These are phyloP conservation scores for Cladosporium sp. DNA, from an alignment of 2,329 filamentous ascomycete species.

Conservation along the genomic window DNA sequence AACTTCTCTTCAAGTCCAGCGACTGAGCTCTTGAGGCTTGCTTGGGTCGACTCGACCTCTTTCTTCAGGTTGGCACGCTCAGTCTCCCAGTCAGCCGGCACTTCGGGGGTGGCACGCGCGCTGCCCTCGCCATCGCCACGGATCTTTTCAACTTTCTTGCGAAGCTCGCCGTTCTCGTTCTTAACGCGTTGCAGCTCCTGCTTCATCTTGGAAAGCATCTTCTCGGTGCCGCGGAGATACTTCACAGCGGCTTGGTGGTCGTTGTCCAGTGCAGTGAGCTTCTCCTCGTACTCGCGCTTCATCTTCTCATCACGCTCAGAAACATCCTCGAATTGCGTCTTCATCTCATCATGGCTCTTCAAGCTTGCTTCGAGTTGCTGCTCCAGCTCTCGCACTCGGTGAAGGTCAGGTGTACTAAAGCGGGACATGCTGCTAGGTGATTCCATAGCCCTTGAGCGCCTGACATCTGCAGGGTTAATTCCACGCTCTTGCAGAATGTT, in stretches of 20 bases:
- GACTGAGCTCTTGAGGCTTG: constrained; percentile 67
- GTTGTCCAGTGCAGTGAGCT: constrained; percentile 89
- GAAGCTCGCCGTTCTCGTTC: constrained; percentile 77
- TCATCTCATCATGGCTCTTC: constrained; percentile 84
- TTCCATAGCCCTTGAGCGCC: constrained; percentile 71
- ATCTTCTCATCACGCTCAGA: constrained; percentile 80
- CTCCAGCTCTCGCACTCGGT: constrained; percentile 80
- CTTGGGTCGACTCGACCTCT: constrained; percentile 70
- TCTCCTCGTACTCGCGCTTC: constrained; percentile 88
- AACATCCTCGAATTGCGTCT: constrained; percentile 72
- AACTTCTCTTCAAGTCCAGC: constrained; percentile 72
- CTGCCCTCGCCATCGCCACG: constrained; percentile 30
- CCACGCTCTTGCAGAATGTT: constrained; percentile 88
- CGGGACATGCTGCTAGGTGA: constrained; percentile 66
- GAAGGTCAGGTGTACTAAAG: constrained; percentile 76
- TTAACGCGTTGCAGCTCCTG: constrained; percentile 95
- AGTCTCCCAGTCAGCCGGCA: constrained; percentile 68
- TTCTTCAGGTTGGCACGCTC: constrained; percentile 69
- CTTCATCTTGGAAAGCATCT: constrained; percentile 98
- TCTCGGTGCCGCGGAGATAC: constrained; percentile 97
- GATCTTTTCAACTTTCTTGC: constrained; percentile 68
- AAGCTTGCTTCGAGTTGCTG: constrained; percentile 77
- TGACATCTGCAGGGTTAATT: constrained; percentile 72
- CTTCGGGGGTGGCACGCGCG: constrained; percentile 42
- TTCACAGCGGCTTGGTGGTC: constrained; percentile 98